These are phyloP conservation scores for Citrullus mucosospermus DNA, from an alignment of 306 rosid species.

Conservation along the genomic window DNA sequence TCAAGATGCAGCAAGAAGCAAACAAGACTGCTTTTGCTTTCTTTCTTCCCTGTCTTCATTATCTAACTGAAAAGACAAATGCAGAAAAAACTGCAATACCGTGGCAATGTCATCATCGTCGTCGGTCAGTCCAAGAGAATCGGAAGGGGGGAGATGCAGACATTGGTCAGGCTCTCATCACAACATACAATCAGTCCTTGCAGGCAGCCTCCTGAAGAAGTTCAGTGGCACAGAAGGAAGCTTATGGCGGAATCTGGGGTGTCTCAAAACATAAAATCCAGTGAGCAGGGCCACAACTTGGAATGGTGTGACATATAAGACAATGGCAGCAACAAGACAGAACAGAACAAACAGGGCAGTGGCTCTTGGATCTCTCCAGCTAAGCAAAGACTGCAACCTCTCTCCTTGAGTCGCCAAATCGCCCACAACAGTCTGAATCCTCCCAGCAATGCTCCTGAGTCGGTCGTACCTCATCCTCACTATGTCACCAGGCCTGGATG, in stretches of 20 bases:
- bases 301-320: constrained; percentile 84
- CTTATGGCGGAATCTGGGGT: constrained; percentile 93
- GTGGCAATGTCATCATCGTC: not conserved
- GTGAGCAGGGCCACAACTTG: constrained; percentile 83
- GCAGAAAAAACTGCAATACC: not conserved
- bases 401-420: constrained; percentile 98
- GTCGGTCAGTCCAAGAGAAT: not conserved
- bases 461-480: constrained; percentile 93
- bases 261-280: constrained; percentile 81
- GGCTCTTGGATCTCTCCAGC: constrained; percentile 98
- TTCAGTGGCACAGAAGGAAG: constrained; percentile 94
- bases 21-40: constrained; percentile 3
- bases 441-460: constrained; percentile 84
- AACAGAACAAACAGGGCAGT: constrained; percentile 81
- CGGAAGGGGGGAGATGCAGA: not conserved
- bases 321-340: constrained; percentile 85
- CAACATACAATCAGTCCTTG: constrained; percentile 95
- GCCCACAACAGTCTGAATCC: constrained; percentile 90
- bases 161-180: constrained; percentile 18
- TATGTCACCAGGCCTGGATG: constrained; percentile 58
- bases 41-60: not conserved
- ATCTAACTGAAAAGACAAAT: constrained; percentile 1
- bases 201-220: constrained; percentile 94
- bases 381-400: constrained; percentile 85
- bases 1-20: not conserved